These are phyloP conservation scores for Diaporthe citriasiana DNA, from an alignment of 2,329 filamentous ascomycete genomes.

Conservation along the genomic window DNA sequence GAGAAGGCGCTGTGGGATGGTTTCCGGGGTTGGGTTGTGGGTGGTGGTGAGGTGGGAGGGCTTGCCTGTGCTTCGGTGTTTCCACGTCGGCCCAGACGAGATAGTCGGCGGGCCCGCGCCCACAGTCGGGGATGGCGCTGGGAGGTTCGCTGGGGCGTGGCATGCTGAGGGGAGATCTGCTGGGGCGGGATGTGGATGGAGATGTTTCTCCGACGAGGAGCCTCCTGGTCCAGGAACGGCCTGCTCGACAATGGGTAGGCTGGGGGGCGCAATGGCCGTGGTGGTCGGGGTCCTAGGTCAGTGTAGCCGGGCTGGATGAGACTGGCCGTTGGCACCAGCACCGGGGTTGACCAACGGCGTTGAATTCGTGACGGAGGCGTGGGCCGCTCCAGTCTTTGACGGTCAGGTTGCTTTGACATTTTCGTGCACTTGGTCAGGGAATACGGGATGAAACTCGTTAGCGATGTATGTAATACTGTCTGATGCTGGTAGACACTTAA, in stretches of 20 bases:
- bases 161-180: not conserved
- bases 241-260: slow-evolving; percentile 2
- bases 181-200: not conserved
- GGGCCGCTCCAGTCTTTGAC: not conserved
- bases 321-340: not conserved
- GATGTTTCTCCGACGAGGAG: not conserved
- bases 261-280: not conserved
- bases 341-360: not conserved
- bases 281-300: not conserved
- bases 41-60: not conserved
- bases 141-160: too few species aligned
- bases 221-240: not conserved
- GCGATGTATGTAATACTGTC: not conserved
- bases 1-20: not conserved
- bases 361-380: not conserved
- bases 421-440: not conserved
- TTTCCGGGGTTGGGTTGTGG: not conserved
- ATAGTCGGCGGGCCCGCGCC: not conserved
- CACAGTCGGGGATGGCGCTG: not conserved
- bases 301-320: not conserved
- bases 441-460: not conserved
- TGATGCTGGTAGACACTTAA: not conserved
- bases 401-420: not conserved
- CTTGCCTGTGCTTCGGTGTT: not conserved
- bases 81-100: not conserved